Evolutionary conservation across 148 eudicot genomes (phyloP), one percentile per base, ranked within the genome.

Genomic region (Camellia sinensis): DNA sequence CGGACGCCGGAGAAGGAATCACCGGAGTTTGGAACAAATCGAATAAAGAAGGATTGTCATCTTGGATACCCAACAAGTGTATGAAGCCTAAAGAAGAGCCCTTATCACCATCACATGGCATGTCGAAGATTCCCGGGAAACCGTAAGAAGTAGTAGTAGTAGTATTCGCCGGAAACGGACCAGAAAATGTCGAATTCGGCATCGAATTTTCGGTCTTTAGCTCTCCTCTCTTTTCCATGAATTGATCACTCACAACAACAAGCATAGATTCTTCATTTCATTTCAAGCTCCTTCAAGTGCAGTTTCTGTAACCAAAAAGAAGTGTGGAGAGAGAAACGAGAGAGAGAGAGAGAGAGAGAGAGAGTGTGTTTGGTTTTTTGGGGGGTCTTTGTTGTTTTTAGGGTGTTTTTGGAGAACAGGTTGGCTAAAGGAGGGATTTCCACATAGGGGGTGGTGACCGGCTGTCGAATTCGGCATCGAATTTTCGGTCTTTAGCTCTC

Each of bases 401-500:
- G n/a, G 62, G 54, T 13, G 41, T 41, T 71, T 82, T 82, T 84
- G 86, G 87, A 81, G 63, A 88, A 82, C 81, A 78, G 83, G 85
- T 85, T 79, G 84, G 82, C 76, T 56, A 69, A 80, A 65, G 12
- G 59, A 66, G n/a, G 46, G 79, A n/a, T 77, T 77, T 29, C 71
- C 71, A 77, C 66, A n/a, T n/a, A n/a, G n/a, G n/a, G 52, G 70
- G 11, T 60, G 82, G 80, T 68, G 79, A 87, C 92, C 86, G 91
- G 85, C 82, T n/a, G n/a, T n/a, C n/a, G n/a, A n/a, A n/a, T n/a
- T n/a, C n/a, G n/a, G n/a, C n/a, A n/a, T n/a, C n/a, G n/a, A n/a
- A n/a, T n/a, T n/a, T n/a, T n/a, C n/a, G n/a, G n/a, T n/a, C n/a
- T n/a, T n/a, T n/a, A n/a, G n/a, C n/a, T n/a, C n/a, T n/a, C 69